Conservation (phyloP, 495 filamentous ascomycete genomes). For the Hypoxylon intermedium region DNA sequence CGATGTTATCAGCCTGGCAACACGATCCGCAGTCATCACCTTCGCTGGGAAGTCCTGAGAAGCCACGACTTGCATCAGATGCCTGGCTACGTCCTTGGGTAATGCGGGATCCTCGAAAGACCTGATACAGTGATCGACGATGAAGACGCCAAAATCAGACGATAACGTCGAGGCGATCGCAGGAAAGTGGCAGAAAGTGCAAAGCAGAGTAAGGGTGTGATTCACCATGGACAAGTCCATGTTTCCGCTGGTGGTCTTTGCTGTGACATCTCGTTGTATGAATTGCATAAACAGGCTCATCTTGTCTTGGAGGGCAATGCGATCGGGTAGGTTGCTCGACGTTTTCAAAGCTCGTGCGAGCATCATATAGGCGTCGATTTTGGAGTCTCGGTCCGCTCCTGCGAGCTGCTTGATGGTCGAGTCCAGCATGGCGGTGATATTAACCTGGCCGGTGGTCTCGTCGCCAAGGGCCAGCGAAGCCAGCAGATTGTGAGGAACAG, state of each 20-base stretch:
- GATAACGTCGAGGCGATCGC: constrained; percentile 68
- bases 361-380: constrained; percentile 85
- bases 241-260: constrained; percentile 58
- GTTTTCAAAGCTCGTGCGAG: constrained; percentile 76
- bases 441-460: constrained; percentile 48
- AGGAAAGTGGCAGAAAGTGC: constrained; percentile 72
- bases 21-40: constrained; percentile 72
- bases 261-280: constrained; percentile 76
- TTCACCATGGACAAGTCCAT: constrained; percentile 70
- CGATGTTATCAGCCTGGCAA: constrained; percentile 69
- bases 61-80: constrained; percentile 77
- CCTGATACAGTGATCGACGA: constrained; percentile 78
- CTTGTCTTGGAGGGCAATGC: constrained; percentile 74
- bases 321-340: constrained; percentile 76
- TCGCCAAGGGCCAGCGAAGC: constrained; percentile 48
- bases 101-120: constrained; percentile 61
- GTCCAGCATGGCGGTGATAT: constrained; percentile 79
- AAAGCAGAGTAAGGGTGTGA: constrained; percentile 76
- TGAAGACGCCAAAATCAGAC: constrained; percentile 77
- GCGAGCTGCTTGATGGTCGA: constrained; percentile 81
- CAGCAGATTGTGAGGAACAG: constrained; percentile 46
- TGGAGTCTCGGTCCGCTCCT: constrained; percentile 67
- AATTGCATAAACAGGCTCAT: constrained; percentile 76
- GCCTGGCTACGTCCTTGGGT: constrained; percentile 78
- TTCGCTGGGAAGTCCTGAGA: constrained; percentile 77